phyloP scores from a whole-genome alignment of 2,329 filamentous ascomycete species.

The Aspergillus aculeatinus region DNA sequence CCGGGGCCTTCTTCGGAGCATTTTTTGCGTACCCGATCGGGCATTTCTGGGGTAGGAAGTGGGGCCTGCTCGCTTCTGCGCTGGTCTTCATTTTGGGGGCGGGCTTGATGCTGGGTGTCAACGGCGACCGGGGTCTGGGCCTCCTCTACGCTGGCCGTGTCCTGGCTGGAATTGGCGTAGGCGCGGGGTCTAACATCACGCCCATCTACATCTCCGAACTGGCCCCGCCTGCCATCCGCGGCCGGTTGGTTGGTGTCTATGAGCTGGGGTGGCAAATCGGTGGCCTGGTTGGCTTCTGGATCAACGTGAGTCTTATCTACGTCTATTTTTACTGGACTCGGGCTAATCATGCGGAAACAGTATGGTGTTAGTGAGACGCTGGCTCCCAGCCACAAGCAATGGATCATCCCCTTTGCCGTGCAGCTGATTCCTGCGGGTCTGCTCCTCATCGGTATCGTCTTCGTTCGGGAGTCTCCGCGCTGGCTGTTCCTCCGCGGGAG shows the following conservation, averaged over 20 bases:
- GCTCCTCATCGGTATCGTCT: conserved; percentile 56
- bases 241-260: conserved; percentile 59
- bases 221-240: conserved; percentile 58
- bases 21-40: conserved; percentile 65
- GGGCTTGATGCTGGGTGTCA: conserved; percentile 69
- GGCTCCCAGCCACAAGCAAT: conserved; percentile 36
- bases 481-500: conserved; percentile 69
- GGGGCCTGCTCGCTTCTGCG: conserved; percentile 61
- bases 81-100: conserved; percentile 68
- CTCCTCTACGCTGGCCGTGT: conserved; percentile 59
- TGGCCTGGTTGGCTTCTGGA: conserved; percentile 53
- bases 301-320: conserved; percentile 35
- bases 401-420: conserved; percentile 45
- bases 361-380: conserved; percentile 54
- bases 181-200: conserved; percentile 56
- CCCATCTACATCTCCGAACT: conserved; percentile 62
- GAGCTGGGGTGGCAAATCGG: conserved; percentile 57
- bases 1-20: conserved; percentile 80
- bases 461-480: conserved; percentile 64
- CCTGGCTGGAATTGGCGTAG: conserved; percentile 58
- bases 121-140: conserved; percentile 61
- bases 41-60: conserved; percentile 66
- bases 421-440: conserved; percentile 44
- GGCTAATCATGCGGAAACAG: conserved; percentile 17
- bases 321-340: conserved; percentile 16